phyloP scores from a whole-genome alignment of 768 basidiomycete genomes.

The Holtermanniella nyarrowii region DNA sequence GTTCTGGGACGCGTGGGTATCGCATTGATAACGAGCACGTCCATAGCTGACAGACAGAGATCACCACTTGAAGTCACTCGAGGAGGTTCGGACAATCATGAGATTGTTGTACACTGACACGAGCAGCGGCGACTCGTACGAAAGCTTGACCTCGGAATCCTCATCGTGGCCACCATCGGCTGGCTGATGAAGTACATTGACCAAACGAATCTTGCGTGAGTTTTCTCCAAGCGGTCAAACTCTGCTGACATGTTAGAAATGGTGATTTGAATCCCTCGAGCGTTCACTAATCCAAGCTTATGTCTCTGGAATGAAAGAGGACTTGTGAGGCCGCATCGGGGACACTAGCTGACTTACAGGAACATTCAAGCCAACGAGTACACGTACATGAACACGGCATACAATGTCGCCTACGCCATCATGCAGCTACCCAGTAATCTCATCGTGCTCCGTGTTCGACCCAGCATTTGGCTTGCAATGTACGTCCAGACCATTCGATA shows the following conservation, averaged over 20 bases:
- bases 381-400: background rate
- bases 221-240: background rate
- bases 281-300: background rate
- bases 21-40: background rate
- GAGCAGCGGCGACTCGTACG: background rate
- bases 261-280: background rate
- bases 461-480: background rate
- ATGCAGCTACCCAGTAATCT: background rate
- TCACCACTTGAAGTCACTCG: background rate
- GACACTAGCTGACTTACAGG: background rate
- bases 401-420: background rate
- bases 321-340: background rate
- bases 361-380: background rate
- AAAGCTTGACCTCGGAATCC: background rate
- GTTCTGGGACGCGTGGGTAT: background rate
- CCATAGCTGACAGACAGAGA: background rate
- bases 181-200: background rate
- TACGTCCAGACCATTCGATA: background rate
- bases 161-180: background rate
- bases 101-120: background rate
- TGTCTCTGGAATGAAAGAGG: background rate
- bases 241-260: background rate
- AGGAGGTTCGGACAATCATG: background rate
- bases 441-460: background rate
- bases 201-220: background rate